These are phyloP conservation scores for Plasmodium yoelii DNA, from an alignment of 169 alveolate species.

Conservation along the genomic window DNA sequence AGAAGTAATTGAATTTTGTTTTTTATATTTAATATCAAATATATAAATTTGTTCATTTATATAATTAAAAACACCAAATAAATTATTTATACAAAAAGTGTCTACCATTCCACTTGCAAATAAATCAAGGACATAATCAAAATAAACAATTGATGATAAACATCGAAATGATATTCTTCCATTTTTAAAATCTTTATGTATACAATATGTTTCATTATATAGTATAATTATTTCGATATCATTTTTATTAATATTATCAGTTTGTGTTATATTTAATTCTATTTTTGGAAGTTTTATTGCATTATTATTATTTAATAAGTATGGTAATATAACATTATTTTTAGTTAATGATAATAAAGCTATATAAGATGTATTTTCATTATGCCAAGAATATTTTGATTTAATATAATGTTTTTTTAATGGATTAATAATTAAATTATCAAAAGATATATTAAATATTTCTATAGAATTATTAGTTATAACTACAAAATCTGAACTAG, in stretches of 20 bases:
- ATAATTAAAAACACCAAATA: slow-evolving; percentile 45
- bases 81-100: slow-evolving; percentile 21
- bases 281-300: slow-evolving; percentile 49
- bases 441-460: slow-evolving; percentile 55
- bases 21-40: slow-evolving; percentile 42
- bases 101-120: slow-evolving; percentile 36
- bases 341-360: slow-evolving; percentile 44
- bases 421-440: slow-evolving; percentile 35
- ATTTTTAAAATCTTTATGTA: slow-evolving; percentile 59
- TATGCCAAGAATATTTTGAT: slow-evolving; percentile 40
- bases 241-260: slow-evolving; percentile 28
- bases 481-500: slow-evolving; percentile 44
- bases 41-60: slow-evolving; percentile 48
- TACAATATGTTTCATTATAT: slow-evolving; percentile 63
- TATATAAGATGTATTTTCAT: slow-evolving; percentile 63
- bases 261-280: slow-evolving; percentile 28
- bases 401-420: slow-evolving; percentile 53
- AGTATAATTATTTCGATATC: slow-evolving; percentile 51
- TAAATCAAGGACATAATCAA: slow-evolving; percentile 67
- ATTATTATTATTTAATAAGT: slow-evolving; percentile 53
- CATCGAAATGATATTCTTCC: slow-evolving; percentile 73
- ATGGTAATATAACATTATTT: slow-evolving; percentile 42
- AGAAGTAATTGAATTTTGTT: neutral
- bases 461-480: slow-evolving; percentile 39
- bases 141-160: slow-evolving; percentile 49